A percentile compares a stretch with the other conserved stretches of the same genome.
phyloP scores from a whole-genome alignment of 1,284 basidiomycete species.

The Hymenochaete sp. region DNA sequence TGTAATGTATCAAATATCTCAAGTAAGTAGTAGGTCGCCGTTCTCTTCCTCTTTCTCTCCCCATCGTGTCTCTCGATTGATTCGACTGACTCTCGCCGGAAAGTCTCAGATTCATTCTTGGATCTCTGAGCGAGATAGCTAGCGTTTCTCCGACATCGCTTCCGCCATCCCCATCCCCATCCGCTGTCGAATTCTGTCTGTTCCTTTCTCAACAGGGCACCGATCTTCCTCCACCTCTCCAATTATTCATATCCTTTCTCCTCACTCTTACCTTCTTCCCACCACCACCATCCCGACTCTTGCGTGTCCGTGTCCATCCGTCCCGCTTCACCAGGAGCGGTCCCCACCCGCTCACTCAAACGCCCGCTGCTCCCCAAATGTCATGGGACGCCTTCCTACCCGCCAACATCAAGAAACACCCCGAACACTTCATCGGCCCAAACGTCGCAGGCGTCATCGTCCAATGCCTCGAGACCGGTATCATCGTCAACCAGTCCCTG shows the following conservation, averaged over 20 bases:
- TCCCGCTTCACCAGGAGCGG: conserved; percentile 3
- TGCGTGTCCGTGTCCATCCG: not conserved
- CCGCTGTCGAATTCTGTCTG: too few relatives aligned
- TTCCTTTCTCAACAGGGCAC: too few relatives aligned
- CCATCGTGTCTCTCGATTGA: too few relatives aligned
- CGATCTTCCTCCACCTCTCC: not conserved
- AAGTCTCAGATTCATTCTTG: too few relatives aligned
- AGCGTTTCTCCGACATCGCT: too few relatives aligned
- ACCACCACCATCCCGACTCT: not conserved
- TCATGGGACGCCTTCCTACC: conserved; percentile 17
- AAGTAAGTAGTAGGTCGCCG: too few relatives aligned
- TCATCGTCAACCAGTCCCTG: conserved; percentile 25
- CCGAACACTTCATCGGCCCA: conserved; percentile 24
- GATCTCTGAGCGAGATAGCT: too few relatives aligned
- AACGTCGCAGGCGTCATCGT: conserved; percentile 23
- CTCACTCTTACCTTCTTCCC: not conserved
- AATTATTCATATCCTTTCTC: not conserved
- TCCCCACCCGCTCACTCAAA: not conserved
- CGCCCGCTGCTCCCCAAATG: conserved; percentile 5
- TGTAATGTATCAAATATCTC: too few relatives aligned
- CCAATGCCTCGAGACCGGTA: conserved; percentile 25
- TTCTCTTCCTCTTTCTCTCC: too few relatives aligned
- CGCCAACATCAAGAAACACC: conserved; percentile 20
- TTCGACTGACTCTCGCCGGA: too few relatives aligned
- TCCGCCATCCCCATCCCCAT: too few relatives aligned